Base-by-base conservation (phyloP, 352 stramenopile species). In the Pythium aphanidermatum region DNA sequence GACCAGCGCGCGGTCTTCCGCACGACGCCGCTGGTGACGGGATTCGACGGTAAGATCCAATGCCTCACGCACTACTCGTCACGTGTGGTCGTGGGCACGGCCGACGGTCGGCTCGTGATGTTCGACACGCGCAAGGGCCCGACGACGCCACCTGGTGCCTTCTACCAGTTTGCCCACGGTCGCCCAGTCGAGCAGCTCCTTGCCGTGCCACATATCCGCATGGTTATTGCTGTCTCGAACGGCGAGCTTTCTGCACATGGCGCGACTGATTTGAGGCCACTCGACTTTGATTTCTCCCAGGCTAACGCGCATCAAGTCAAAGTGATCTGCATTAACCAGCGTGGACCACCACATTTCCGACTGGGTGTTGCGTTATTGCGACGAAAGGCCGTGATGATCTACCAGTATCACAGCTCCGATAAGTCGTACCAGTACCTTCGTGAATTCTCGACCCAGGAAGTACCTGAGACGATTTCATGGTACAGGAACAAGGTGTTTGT, bases 401-500 rank as follows among this genome's bases (percentile, higher is more conserved):
- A 88, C 50, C 79, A 94, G 51, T 94, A 87, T 54, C 74, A 91
- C 34, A 73, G 63, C 46, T 68, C 62, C 8, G 79, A 92, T 34
- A 94, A 94, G 53, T 57, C 53, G 33, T 94, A 94, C 67, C 66
- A 60, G 26, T 90, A 77, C 40, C 48, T 94, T 42, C 69, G 82
- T 24, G 82, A 94, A 46, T 86, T 94, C 41, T 39, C 62, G 19
- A 86, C 78, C 2, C 67, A 83, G 34, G 76, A 92, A 16, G 57
- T 88, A 4, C 75, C 82, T 5, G 80, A 92, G 55, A 66, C 67
- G 37, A 90, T 94, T 48, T 65, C 65, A n/a, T 94, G 82, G 82
- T 94, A 94, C 59, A 63, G 82, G 14, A 94, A 92, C 67, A 94
- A 94, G 58, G 71, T 94, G 26, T 65, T 92, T 17, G 80, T 86